Evolutionary conservation across 2,329 filamentous ascomycete genomes (phyloP).

Genomic region (Helminthosporium solani): DNA sequence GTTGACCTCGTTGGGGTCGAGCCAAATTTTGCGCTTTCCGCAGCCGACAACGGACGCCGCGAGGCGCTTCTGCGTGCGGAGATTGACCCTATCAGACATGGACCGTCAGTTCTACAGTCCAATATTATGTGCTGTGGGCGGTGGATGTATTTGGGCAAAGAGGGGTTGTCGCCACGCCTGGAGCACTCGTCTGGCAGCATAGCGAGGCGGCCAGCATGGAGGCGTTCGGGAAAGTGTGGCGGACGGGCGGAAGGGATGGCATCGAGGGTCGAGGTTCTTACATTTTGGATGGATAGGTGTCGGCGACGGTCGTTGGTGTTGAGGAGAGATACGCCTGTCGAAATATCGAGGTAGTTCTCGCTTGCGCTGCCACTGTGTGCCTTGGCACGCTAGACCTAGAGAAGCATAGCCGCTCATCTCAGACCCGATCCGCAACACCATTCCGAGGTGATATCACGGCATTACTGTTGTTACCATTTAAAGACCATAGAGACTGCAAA

Average conservation of each 20-base stretch:
- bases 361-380: not conserved
- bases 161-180: conserved; percentile 39
- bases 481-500: no score
- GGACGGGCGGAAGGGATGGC: conserved; percentile 13
- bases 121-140: conserved; percentile 15
- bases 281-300: conserved; percentile 44
- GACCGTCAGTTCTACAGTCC: conserved; percentile 32
- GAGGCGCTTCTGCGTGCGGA: conserved; percentile 99
- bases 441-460: no score
- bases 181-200: conserved; percentile 22
- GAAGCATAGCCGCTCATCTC: not conserved
- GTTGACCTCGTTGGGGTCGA: conserved; percentile 98
- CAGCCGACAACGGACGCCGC: conserved; percentile 97
- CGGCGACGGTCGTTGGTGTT: conserved; percentile 40
- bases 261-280: conserved; percentile 35
- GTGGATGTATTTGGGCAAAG: conserved; percentile 26
- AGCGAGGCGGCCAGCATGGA: conserved; percentile 21
- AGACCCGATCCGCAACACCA: not conserved
- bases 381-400: not conserved
- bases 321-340: conserved; percentile 5
- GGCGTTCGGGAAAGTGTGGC: conserved; percentile 21
- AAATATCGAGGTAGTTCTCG: conserved; percentile 5
- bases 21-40: conserved; percentile 99
- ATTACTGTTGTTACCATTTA: no score
- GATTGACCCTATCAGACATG: conserved; percentile 78